Evolutionary conservation across 73 alveolate species (phyloP), one percentile per base, ranked within the genome.

Genomic region (Paramecium tetraurelia): DNA sequence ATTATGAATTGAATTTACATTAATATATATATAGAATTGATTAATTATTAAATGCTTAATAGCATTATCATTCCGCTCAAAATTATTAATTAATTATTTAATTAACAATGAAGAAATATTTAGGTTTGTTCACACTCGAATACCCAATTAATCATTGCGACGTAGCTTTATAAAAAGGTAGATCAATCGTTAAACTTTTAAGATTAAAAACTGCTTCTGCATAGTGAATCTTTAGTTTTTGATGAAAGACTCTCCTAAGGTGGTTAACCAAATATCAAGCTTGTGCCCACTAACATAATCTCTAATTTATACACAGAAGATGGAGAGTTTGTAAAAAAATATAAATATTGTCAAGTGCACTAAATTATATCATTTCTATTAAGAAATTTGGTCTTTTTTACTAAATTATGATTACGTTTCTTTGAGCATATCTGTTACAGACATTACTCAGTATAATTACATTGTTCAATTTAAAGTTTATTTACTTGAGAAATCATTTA

Each of bases 381-480:
- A 40, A 41, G 90, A 80, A 48, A 80, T 80, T 43, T 80, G 90
- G 90, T 22, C 38, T 6, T 80, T 80, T 22, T 43, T 75, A 10
- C 1, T 75, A 9, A 75, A 75, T 36, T 75, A 35, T 11, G 40
- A 75, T 29, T 38, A 41, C 18, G 68, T 75, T 5, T 8, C 58
- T 38, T 24, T 75, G 20, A 38, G 7, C 9, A 41, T 41, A 16
- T 35, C 41, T 36, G 87, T 75, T 16, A 10, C 7, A 36, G 87
- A 75, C 38, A 41, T 75, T 1, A 38, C 59, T 10, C 16, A 75
- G 9, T 12, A 33, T 14, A 12, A 29, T 16, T 75, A 75, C 16
- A n/a, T 38, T 1, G 36, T 75, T 14, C 40, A 75, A 36, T 75
- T 35, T 41, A 21, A 75, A 16, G 87, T 75, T n/a, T 38, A 38